Evolutionary conservation across 805 yeast genomes (phyloP).

Genomic region (Clavispora fructus): DNA sequence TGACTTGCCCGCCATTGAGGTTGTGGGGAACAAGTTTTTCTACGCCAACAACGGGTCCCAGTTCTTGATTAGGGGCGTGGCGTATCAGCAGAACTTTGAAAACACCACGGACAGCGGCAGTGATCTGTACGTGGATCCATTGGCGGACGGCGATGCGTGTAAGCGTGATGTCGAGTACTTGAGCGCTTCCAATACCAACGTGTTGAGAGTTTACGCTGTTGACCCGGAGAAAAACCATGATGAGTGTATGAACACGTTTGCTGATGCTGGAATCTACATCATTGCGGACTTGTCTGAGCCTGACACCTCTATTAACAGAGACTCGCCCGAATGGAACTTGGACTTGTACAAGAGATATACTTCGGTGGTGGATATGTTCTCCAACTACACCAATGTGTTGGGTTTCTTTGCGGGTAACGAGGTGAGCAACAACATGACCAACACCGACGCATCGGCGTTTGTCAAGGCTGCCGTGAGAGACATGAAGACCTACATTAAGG

Average conservation of each 20-base stretch:
- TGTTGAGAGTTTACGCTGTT: slow-evolving; percentile 81
- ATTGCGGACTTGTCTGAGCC: slow-evolving; percentile 60
- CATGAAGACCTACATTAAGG: slow-evolving; percentile 66
- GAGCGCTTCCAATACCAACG: slow-evolving; percentile 62
- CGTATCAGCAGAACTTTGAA: slow-evolving; percentile 68
- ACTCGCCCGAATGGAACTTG: slow-evolving; percentile 72
- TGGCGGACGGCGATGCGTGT: slow-evolving; percentile 67
- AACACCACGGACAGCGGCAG: slow-evolving; percentile 31
- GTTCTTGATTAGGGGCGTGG: slow-evolving; percentile 72
- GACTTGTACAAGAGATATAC: slow-evolving; percentile 72
- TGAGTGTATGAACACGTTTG: slow-evolving; percentile 54
- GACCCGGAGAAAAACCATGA: slow-evolving; percentile 70
- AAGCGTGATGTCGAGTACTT: slow-evolving; percentile 80
- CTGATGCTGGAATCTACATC: slow-evolving; percentile 40
- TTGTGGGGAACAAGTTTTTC: slow-evolving; percentile 74
- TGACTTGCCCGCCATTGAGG: slow-evolving; percentile 42
- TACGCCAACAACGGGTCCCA: slow-evolving; percentile 74
- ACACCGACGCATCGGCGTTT: slow-evolving; percentile 87
- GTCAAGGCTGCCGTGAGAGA: slow-evolving; percentile 97
- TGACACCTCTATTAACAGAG: slow-evolving; percentile 67
- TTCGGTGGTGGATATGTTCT: slow-evolving; percentile 74
- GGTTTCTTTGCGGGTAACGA: slow-evolving; percentile 99
- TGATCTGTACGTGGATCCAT: slow-evolving; percentile 58
- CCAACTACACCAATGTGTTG: slow-evolving; percentile 70
- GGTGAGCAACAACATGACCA: slow-evolving; percentile 78